Conservation (phyloP, 345 rosid species). For the Lepidium africanum region DNA sequence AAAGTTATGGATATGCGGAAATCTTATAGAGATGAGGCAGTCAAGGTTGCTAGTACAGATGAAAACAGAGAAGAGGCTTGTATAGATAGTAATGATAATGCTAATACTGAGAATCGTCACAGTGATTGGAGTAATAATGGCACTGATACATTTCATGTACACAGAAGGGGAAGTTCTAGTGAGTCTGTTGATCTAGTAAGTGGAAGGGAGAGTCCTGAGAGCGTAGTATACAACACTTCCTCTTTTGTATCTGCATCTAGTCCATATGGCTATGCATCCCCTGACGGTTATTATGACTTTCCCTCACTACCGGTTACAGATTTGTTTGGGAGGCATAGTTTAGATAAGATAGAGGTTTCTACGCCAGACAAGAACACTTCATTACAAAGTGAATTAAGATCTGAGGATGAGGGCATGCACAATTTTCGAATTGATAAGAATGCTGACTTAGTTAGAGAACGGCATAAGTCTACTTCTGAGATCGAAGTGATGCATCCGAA, state of each 20-base stretch:
- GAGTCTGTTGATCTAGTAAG: constrained; percentile 54
- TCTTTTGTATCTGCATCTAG: constrained; percentile 39
- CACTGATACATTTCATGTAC: constrained; percentile 37
- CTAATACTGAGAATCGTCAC: constrained; percentile 34
- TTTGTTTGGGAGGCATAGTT: constrained; percentile 61
- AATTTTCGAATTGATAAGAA: constrained; percentile 70
- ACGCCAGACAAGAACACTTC: constrained; percentile 35
- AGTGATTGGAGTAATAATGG: constrained; percentile 45
- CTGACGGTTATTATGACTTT: constrained; percentile 48
- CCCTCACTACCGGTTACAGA: constrained; percentile 66
- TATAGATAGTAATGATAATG: constrained; percentile 23
- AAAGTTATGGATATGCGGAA: constrained; percentile 92
- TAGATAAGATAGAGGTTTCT: constrained; percentile 37
- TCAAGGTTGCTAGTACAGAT: constrained; percentile 35
- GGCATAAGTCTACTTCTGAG: constrained; percentile 48
- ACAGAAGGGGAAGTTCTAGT: constrained; percentile 49
- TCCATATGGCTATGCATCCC: constrained; percentile 32
- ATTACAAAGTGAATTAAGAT: constrained; percentile 31
- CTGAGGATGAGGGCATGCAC: constrained; percentile 59
- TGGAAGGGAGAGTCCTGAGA: constrained; percentile 48
- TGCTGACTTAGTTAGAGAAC: constrained; percentile 67
- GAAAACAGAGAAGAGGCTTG: constrained; percentile 37
- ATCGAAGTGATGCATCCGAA: constrained; percentile 43
- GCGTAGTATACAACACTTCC: constrained; percentile 45
- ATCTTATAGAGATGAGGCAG: constrained; percentile 55